A percentile compares a stretch with the other conserved stretches of the same genome.
Evolutionary conservation across 2,329 filamentous ascomycete species (phyloP).

Genomic region (Penicillium sp.): DNA sequence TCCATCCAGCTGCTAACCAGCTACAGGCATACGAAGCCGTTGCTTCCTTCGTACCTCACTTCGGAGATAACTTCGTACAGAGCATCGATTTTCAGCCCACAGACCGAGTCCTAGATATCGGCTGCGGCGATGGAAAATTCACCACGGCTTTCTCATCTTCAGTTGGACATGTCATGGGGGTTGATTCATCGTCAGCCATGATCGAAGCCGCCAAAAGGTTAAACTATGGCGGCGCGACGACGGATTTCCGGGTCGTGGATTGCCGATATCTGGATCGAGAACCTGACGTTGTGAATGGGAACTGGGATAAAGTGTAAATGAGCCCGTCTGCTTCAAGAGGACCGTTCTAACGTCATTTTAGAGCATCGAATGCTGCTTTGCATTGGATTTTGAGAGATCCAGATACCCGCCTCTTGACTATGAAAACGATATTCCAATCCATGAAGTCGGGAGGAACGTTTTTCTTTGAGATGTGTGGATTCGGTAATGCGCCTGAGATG

Average conservation of each 20-base stretch:
- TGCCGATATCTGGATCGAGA: conserved; percentile 3
- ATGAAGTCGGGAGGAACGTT: conserved; percentile 9
- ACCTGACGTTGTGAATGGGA: background rate
- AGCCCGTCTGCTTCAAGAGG: background rate
- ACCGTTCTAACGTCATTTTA: background rate
- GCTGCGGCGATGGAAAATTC: conserved; percentile 14
- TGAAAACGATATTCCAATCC: conserved; percentile 7
- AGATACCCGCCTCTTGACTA: conserved; percentile 3
- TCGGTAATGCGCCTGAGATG: conserved; percentile 9
- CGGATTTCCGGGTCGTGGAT: conserved; percentile 9
- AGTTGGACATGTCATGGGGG: conserved; percentile 3
- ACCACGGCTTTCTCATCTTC: background rate
- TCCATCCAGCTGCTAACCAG: background rate
- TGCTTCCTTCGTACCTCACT: conserved; percentile 16
- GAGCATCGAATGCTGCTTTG: conserved; percentile 9
- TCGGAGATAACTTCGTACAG: conserved; percentile 4
- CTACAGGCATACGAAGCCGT: conserved; percentile 6
- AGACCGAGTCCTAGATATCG: conserved; percentile 13
- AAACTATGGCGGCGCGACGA: conserved; percentile 3
- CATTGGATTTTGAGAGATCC: conserved; percentile 12
- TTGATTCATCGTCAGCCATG: conserved; percentile 12
- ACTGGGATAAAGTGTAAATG: conserved; percentile 15
- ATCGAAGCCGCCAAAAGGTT: conserved; percentile 8
- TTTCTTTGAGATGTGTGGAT: conserved; percentile 14
- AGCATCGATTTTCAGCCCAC: conserved; percentile 4